Evolutionary conservation across 1,284 basidiomycete species (phyloP), one percentile per base, ranked within the genome.

Genomic region (Tetrapyrgos nigripes): DNA sequence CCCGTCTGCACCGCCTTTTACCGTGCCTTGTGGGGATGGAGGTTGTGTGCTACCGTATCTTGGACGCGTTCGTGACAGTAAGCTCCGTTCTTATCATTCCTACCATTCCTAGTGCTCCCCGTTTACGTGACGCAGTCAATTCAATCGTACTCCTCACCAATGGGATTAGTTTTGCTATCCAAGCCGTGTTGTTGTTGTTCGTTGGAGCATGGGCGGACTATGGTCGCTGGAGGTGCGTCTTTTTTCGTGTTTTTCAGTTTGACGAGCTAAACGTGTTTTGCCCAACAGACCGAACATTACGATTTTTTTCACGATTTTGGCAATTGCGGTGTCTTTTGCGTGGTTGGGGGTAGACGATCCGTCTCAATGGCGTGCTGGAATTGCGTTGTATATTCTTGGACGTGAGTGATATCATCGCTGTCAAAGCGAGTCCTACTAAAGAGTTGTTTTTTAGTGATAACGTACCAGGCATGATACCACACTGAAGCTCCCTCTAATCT

Each of bases 131-230:
- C 28, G 28, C 66, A 90, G 89, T 92, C 57, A 92, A 90, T 67
- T 89, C 89, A 1, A 89, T 92, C 61, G 88, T 92, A 2, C 79
- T 92, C 27, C 78, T 91, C 56, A 91, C 89, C 6, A 92, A 92
- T 63, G 88, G 88, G 2, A 87, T 91, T 64, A 84, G 85, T 58
- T 92, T 92, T 66, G 89, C 88, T 0, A 79, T 92, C 28, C 88
- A 91, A 70, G 87, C 88, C 0, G 82, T 81, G 3, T 68, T 92
- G 14, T 77, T 93, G 24, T 72, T 90, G 14, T 64, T 81, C 17
- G 81, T 93, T 47, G 91, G 88, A 4, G 85, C 88, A 6, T 91
- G 91, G 83, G 90, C 90, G 1, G 91, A 92, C 70, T 93, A 91
- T 70, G 91, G 91, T 19, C 75, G 77, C 21, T 92, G 89, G 87